phyloP scores from a whole-genome alignment of 352 stramenopile species.

The Detonula confervacea region DNA sequence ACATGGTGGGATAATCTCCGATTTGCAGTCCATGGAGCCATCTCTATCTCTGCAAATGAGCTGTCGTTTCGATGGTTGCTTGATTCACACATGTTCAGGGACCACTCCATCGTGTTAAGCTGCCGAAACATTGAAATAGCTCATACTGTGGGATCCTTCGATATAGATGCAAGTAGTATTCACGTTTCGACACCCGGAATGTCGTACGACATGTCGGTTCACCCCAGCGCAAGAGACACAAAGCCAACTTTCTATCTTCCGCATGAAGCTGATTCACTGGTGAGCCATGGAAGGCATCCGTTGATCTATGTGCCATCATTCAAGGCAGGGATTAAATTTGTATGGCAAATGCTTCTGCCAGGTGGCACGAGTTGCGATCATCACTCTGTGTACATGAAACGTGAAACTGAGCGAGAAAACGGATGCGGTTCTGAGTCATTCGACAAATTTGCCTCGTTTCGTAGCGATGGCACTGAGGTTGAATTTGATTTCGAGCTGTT shows the following conservation, averaged over 20 bases:
- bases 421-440: too few relatives aligned
- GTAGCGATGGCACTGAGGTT: slow-evolving; percentile 53
- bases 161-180: slow-evolving; percentile 41
- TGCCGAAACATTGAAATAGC: slow-evolving; percentile 45
- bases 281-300: slow-evolving; percentile 36
- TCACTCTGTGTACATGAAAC: slow-evolving; percentile 56
- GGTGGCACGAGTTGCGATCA: slow-evolving; percentile 32
- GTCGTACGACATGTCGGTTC: slow-evolving; percentile 58
- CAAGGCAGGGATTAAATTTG: slow-evolving; percentile 43
- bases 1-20: slow-evolving; percentile 70
- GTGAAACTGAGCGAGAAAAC: background rate
- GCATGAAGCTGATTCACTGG: slow-evolving; percentile 41
- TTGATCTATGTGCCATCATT: slow-evolving; percentile 58
- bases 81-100: slow-evolving; percentile 50
- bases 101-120: slow-evolving; percentile 50
- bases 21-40: slow-evolving; percentile 64
- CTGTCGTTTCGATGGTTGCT: slow-evolving; percentile 62
- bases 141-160: slow-evolving; percentile 43
- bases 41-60: slow-evolving; percentile 29
- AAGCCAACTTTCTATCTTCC: slow-evolving; percentile 32
- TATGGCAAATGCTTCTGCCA: slow-evolving; percentile 53
- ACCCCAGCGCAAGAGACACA: slow-evolving; percentile 33
- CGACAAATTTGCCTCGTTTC: slow-evolving; percentile 64
- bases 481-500: slow-evolving; percentile 51
- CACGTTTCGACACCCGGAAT: slow-evolving; percentile 52